Percentiles rank a stretch among this genome's conserved stretches.
These are phyloP conservation scores for Centella asiatica DNA, from an alignment of 129 eudicot species.

Conservation along the genomic window DNA sequence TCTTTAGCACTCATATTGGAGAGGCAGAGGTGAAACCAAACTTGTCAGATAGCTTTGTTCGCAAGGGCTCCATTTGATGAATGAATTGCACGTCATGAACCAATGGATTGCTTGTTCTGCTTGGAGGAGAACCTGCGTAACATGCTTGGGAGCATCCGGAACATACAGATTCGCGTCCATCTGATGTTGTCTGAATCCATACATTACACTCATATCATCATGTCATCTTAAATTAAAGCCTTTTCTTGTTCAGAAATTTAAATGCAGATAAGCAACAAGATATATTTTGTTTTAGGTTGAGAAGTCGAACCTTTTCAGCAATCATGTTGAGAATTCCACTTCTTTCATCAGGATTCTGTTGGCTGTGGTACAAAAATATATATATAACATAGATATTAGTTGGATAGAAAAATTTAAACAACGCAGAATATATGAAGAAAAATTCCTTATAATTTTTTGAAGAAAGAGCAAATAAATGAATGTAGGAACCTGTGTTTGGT, in stretches of 20 bases:
- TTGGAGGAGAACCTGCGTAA: constrained; percentile 59
- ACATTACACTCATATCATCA: no score
- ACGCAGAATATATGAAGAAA: background rate
- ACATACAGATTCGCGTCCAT: constrained; percentile 30
- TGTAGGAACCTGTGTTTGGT: constrained; percentile 4
- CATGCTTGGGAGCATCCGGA: constrained; percentile 26
- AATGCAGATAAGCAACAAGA: no score
- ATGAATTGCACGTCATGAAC: constrained; percentile 59
- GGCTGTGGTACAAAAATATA: constrained; percentile 16
- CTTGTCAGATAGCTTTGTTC: constrained; percentile 23
- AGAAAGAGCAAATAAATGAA: background rate
- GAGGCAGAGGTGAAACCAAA: constrained; percentile 24
- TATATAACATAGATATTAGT: background rate
- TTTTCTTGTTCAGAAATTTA: no score
- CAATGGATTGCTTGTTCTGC: constrained; percentile 55
- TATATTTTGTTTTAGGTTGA: no score
- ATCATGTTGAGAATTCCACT: constrained; percentile 44
- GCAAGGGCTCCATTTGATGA: constrained; percentile 42
- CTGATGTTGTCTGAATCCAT: constrained; percentile 21
- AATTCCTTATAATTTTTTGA: no score
- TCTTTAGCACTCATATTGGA: constrained; percentile 19
- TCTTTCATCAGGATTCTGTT: constrained; percentile 34
- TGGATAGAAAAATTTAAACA: background rate
- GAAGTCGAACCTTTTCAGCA: constrained; percentile 36
- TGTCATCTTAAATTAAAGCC: no score